These are phyloP conservation scores for Allomyces arbusculus DNA, from an alignment of 192 early-diverging fungal genomes.

Conservation along the genomic window DNA sequence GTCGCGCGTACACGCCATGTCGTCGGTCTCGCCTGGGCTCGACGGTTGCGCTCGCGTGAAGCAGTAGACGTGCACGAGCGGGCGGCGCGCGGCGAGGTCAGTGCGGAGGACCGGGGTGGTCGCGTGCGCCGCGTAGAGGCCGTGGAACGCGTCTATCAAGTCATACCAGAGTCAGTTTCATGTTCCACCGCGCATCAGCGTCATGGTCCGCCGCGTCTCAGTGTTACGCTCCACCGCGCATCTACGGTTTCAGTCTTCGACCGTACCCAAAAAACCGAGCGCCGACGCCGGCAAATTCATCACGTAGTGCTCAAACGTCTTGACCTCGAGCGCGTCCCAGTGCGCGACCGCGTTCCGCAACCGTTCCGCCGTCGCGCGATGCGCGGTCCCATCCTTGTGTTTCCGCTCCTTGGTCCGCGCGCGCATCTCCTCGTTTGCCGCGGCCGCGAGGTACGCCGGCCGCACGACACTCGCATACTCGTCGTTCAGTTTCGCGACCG, in stretches of 20 bases:
- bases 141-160: constrained; percentile 63
- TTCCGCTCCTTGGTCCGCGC: constrained; percentile 6
- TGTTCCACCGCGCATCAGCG: neutral
- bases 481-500: constrained; percentile 37
- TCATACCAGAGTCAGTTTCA: constrained; percentile 1
- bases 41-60: constrained; percentile 22
- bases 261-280: constrained; percentile 72
- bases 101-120: constrained; percentile 1
- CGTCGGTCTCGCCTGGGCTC: constrained; percentile 26
- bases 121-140: constrained; percentile 25
- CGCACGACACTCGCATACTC: constrained; percentile 7
- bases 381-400: neutral
- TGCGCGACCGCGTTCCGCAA: constrained; percentile 2
- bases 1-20: neutral
- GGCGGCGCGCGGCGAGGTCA: neutral
- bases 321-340: constrained; percentile 10
- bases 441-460: constrained; percentile 1
- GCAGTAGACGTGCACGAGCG: constrained; percentile 1
- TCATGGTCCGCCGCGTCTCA: neutral
- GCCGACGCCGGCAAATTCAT: constrained; percentile 98
- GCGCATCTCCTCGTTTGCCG: constrained; percentile 7
- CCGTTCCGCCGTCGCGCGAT: constrained; percentile 7
- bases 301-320: constrained; percentile 80
- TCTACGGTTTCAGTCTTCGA: neutral
- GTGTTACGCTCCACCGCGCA: neutral